These are phyloP conservation scores for Copromyces sp. DNA, from an alignment of 495 filamentous ascomycete genomes.

Conservation along the genomic window DNA sequence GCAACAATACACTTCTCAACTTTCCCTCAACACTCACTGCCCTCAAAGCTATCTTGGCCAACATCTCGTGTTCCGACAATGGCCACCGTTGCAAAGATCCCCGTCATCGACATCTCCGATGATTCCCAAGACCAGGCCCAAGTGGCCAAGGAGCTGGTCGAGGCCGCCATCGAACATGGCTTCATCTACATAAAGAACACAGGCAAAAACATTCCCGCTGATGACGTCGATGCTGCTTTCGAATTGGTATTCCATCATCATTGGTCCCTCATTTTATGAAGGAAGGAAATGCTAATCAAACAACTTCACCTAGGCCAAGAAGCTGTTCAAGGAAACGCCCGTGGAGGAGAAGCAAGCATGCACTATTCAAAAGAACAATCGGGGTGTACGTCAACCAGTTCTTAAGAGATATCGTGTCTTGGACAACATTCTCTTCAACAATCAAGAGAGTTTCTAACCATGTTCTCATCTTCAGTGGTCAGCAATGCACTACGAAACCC, in stretches of 20 bases:
- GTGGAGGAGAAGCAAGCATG: conserved; percentile 61
- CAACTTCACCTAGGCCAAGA: conserved; percentile 47
- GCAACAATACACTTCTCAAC: background rate
- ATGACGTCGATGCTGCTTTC: conserved; percentile 65
- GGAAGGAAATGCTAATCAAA: background rate
- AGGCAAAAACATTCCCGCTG: conserved; percentile 52
- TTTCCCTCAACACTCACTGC: background rate
- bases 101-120: conserved; percentile 69
- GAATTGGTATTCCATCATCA: conserved; percentile 44
- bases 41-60: background rate
- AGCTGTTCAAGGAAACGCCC: conserved; percentile 61
- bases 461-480: conserved; percentile 45
- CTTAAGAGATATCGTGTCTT: background rate
- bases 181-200: conserved; percentile 78
- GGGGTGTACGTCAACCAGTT: conserved; percentile 36
- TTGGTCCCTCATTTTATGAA: background rate
- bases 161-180: conserved; percentile 70
- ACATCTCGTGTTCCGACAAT: conserved; percentile 10
- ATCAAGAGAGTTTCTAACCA: background rate
- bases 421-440: too few relatives aligned
- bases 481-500: conserved; percentile 75
- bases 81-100: conserved; percentile 49
- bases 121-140: conserved; percentile 32
- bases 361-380: conserved; percentile 66
- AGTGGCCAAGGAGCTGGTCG: conserved; percentile 61